These are phyloP conservation scores for Aureobasidium sp. DNA, from an alignment of 2,329 filamentous ascomycete species.

Conservation along the genomic window DNA sequence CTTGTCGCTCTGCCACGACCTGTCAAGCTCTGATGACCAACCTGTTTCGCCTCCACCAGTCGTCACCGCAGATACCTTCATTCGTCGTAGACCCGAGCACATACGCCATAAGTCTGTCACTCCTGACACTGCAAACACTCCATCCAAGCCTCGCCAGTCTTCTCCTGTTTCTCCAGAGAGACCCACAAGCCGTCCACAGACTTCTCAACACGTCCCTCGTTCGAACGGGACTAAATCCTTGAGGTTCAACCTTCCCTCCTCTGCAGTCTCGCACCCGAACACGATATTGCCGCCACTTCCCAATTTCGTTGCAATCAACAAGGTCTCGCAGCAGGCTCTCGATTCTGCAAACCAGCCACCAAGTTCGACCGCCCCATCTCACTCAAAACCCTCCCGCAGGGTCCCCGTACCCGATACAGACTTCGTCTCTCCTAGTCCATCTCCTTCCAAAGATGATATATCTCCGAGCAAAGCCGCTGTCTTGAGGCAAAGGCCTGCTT, in stretches of 20 bases:
- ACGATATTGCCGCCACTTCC: neutral
- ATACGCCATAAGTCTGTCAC: neutral
- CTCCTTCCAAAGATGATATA: neutral
- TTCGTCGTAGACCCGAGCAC: conserved; percentile 8
- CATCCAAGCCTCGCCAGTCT: neutral
- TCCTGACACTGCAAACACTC: conserved; percentile 16
- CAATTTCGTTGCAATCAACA: neutral
- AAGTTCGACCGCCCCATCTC: neutral
- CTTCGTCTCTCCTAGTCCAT: neutral
- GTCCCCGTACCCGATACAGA: neutral
- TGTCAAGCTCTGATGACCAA: neutral
- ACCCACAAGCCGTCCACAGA: neutral
- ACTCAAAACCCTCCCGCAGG: neutral
- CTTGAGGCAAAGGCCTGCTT: neutral
- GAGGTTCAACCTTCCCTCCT: neutral
- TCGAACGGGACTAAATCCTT: neutral
- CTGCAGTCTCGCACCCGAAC: neutral
- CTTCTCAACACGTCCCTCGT: neutral
- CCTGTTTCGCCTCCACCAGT: conserved; percentile 11
- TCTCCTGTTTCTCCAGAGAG: neutral
- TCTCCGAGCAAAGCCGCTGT: neutral
- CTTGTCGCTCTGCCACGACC: neutral
- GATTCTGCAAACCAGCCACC: neutral
- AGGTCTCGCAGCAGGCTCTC: neutral
- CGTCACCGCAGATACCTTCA: conserved; percentile 3